These are phyloP conservation scores for Phaeosphaeria sp. DNA, from an alignment of 2,329 filamentous ascomycete genomes.

Conservation along the genomic window DNA sequence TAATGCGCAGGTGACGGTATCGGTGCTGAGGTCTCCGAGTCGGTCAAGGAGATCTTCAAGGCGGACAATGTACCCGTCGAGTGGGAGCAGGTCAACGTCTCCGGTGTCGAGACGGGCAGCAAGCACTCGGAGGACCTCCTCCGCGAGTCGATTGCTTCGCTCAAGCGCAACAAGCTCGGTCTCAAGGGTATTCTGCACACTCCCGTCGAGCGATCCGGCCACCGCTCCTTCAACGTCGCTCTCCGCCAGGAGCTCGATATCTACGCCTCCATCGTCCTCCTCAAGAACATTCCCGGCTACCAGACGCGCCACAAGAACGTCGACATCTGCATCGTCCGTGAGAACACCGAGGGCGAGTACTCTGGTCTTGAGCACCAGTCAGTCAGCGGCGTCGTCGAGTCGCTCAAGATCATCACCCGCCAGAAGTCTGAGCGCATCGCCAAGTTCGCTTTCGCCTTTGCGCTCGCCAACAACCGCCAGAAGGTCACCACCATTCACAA, in stretches of 20 bases:
- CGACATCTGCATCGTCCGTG: constrained; percentile 98
- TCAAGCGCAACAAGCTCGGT: constrained; percentile 98
- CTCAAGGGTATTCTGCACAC: constrained; percentile 99
- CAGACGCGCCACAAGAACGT: constrained; percentile 96
- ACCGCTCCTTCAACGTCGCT: constrained; percentile 99
- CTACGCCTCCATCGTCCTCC: constrained; percentile 95
- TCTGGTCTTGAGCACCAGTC: constrained; percentile 98
- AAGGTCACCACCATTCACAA: constrained; percentile 99
- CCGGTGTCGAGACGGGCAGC: constrained; percentile 82
- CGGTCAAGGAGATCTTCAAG: constrained; percentile 99
- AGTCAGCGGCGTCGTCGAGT: constrained; percentile 94
- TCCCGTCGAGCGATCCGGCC: constrained; percentile 92
- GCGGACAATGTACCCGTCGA: constrained; percentile 98
- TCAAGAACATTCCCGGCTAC: constrained; percentile 99
- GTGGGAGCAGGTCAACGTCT: constrained; percentile 98
- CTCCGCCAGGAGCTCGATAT: constrained; percentile 99
- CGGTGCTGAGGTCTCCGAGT: constrained; percentile 95
- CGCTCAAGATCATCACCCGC: constrained; percentile 99
- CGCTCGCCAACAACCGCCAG: constrained; percentile 97
- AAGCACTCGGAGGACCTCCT: constrained; percentile 95
- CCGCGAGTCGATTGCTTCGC: constrained; percentile 90
- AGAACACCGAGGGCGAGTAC: constrained; percentile 99
- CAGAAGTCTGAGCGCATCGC: constrained; percentile 99
- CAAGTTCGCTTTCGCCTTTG: constrained; percentile 98
- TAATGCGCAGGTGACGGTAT: constrained; percentile 78